Evolutionary conservation across 352 stramenopile species (phyloP).

Genomic region (Pythium dissimile): DNA sequence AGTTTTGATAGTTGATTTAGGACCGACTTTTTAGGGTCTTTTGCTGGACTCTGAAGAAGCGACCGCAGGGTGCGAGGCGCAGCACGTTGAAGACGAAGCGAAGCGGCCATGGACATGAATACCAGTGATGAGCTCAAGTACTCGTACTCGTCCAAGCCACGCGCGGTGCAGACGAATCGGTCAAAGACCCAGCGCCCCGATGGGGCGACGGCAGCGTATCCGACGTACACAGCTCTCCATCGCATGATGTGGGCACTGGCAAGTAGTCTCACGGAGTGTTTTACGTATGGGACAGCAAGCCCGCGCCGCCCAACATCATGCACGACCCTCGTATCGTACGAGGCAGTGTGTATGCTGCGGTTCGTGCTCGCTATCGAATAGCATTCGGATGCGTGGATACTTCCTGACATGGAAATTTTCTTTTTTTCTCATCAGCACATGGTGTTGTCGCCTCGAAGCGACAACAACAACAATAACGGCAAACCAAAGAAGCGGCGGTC

Average conservation of each 20-base stretch:
- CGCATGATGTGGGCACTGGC: no score
- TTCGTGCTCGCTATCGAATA: conserved; percentile 13
- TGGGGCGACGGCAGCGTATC: neutral
- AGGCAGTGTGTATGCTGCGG: conserved; percentile 59
- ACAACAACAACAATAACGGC: conserved; percentile 14
- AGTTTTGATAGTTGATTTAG: neutral
- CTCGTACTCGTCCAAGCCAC: conserved; percentile 75
- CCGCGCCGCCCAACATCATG: conserved; percentile 63
- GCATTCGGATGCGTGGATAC: no score
- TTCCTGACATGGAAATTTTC: no score
- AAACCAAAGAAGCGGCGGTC: conserved; percentile 39
- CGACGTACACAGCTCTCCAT: neutral
- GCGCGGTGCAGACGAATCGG: conserved; percentile 60
- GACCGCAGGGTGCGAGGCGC: neutral
- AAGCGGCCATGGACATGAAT: conserved; percentile 21
- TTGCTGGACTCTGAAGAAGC: no score
- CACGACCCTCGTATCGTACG: conserved; percentile 61
- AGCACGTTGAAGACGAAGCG: neutral
- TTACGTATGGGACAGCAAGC: no score
- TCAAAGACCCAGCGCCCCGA: conserved; percentile 26
- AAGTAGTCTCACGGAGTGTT: neutral
- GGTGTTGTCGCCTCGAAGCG: conserved; percentile 8
- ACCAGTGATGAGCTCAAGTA: conserved; percentile 61
- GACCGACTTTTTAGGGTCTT: no score
- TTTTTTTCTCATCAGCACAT: no score